Evolutionary conservation across 805 yeast species (phyloP), one percentile per base, ranked within the genome.

Genomic region (Debaryomyces castellii): DNA sequence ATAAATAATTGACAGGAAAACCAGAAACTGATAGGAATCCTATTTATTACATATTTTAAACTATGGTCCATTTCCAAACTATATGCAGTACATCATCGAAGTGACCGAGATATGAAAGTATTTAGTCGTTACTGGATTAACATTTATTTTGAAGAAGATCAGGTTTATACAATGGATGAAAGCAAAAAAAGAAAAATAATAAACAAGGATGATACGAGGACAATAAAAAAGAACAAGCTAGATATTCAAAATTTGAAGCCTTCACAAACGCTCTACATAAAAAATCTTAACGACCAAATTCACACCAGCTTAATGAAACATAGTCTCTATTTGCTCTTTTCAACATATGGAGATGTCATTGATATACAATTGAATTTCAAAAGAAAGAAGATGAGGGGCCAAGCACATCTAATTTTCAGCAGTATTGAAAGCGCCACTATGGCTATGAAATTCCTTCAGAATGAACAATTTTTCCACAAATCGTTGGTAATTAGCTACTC

Each of bases 331-430:
- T 55, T 85, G 16, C 57, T 85, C 5, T 84, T 83, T 52, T 68
- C 83, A 11, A 76, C 82, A 0, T 84, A 73, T 59, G 90, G 89
- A 0, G 89, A 84, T 55, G 78, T 87, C 2, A 57, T 85, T 4
- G 76, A 78, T 9, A 70, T 87, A 9, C 62, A 71, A 40, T 58
- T 76, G 21, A 54, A 55, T 22, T 33, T 44, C 11, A 69, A 73
- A 43, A 60, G 71, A 30, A 70, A 70, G 44, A 73, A 68, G 46
- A 63, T 73, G 51, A 67, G 87, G 45, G 90, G 89, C 0, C 89
- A 83, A 56, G 90, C 89, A 0, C 86, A 84, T 67, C 61, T 85
- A 2, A 66, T 78, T 1, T 72, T 82, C 51, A 70, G 76, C 27
- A 72, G 75, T 20, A 47, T 67, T 1, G 74, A 73, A 17, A 78